Conservation (phyloP, 495 filamentous ascomycete genomes). For the Melanomma pulvis-pyrius region DNA sequence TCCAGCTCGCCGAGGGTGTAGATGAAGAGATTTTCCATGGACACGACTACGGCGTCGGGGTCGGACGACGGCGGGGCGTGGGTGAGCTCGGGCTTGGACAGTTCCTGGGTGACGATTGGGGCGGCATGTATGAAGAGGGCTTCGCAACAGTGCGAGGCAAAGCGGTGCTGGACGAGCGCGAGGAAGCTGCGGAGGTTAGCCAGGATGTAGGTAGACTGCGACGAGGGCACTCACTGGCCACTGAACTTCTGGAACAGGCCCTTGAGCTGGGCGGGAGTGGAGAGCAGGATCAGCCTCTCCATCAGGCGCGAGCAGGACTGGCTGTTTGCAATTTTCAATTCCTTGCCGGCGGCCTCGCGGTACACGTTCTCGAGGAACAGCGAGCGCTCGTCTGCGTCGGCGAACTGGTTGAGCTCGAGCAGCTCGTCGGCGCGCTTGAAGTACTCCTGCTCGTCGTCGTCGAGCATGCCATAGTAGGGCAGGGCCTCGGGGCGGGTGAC, state of each 20-base stretch:
- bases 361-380: conserved; percentile 86
- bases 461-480: conserved; percentile 87
- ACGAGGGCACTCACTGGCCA: conserved; percentile 63
- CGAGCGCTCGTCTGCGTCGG: conserved; percentile 70
- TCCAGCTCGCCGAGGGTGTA: conserved; percentile 80
- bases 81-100: conserved; percentile 53
- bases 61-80: conserved; percentile 45
- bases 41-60: conserved; percentile 50
- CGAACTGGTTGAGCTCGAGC: conserved; percentile 86
- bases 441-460: conserved; percentile 89
- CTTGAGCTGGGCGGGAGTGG: conserved; percentile 79
- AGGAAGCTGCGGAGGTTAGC: conserved; percentile 60
- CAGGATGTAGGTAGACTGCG: neutral
- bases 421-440: conserved; percentile 86
- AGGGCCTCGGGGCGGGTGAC: conserved; percentile 45
- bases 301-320: conserved; percentile 92
- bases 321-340: conserved; percentile 91
- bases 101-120: conserved; percentile 71
- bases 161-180: conserved; percentile 87
- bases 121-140: conserved; percentile 84
- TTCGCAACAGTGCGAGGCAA: conserved; percentile 96
- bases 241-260: conserved; percentile 78
- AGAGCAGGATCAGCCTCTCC: conserved; percentile 85
- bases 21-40: conserved; percentile 85
- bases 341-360: conserved; percentile 83